Percentiles rank a stretch among this genome's conserved stretches.
Evolutionary conservation across 129 eudicot genomes (phyloP).

Genomic region (Centella asiatica): DNA sequence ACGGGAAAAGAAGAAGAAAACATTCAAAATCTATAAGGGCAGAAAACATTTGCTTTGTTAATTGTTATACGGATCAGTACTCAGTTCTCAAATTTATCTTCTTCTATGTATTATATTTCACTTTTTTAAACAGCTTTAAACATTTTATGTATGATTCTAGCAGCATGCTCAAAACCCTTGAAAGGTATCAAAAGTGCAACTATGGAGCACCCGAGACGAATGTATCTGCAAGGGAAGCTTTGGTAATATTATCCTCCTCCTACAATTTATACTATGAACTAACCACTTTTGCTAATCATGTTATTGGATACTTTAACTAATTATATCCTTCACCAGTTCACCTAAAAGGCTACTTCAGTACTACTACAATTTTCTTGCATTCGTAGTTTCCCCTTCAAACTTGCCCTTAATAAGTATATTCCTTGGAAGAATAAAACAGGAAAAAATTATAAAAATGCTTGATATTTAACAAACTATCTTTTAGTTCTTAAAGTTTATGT

Average conservation of each 20-base stretch:
- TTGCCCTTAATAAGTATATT: too few species aligned
- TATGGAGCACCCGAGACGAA: constrained; percentile 85
- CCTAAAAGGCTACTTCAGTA: too few species aligned
- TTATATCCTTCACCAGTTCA: neutral
- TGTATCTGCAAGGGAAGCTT: constrained; percentile 77
- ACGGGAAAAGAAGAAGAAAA: too few species aligned
- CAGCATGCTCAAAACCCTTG: constrained; percentile 94
- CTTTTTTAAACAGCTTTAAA: neutral
- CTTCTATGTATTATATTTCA: neutral
- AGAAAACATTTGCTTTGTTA: neutral
- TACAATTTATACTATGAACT: neutral
- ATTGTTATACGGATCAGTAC: neutral
- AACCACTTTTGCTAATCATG: too few species aligned
- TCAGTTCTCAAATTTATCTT: too few species aligned
- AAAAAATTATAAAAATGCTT: too few species aligned
- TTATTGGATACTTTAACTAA: too few species aligned
- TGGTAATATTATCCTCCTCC: constrained; percentile 30
- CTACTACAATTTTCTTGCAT: too few species aligned
- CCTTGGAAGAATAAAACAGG: too few species aligned
- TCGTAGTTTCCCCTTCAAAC: too few species aligned
- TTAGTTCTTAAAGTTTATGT: too few species aligned
- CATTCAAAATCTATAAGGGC: neutral
- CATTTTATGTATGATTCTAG: constrained; percentile 17
- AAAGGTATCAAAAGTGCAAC: constrained; percentile 90
- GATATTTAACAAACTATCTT: too few species aligned